Conservation (phyloP, 257 asterid species). For the Solanum sparsipilum region DNA sequence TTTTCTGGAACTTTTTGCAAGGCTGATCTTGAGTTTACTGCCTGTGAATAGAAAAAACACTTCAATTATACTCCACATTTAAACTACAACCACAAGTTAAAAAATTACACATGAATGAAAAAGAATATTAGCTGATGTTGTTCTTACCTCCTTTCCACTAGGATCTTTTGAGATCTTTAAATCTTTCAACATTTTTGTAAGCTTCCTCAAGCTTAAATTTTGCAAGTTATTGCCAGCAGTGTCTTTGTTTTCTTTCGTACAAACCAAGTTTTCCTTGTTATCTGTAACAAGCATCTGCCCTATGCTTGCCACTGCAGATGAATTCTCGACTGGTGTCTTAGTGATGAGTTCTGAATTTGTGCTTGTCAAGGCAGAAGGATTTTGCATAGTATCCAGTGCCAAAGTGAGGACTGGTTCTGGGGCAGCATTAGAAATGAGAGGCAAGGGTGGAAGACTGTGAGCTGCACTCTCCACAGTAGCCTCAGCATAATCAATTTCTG, state of each 20-base stretch:
- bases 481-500: background rate
- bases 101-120: background rate
- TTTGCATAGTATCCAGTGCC: background rate
- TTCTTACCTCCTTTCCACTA: background rate
- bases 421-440: background rate
- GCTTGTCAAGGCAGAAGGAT: background rate
- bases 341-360: background rate
- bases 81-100: background rate
- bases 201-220: conserved; percentile 24
- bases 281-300: conserved; percentile 11
- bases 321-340: background rate
- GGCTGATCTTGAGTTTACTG: conserved; percentile 25
- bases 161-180: conserved; percentile 3
- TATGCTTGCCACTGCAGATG: background rate
- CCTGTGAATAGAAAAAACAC: background rate
- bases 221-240: conserved; percentile 1
- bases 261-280: conserved; percentile 32
- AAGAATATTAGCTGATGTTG: background rate
- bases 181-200: conserved; percentile 4
- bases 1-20: conserved; percentile 36
- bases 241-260: conserved; percentile 9
- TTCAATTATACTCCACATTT: background rate
- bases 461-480: background rate
- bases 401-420: background rate
- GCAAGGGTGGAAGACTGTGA: background rate